Conservation (phyloP, 1,284 basidiomycete genomes). For the Moniliophthora roreri region DNA sequence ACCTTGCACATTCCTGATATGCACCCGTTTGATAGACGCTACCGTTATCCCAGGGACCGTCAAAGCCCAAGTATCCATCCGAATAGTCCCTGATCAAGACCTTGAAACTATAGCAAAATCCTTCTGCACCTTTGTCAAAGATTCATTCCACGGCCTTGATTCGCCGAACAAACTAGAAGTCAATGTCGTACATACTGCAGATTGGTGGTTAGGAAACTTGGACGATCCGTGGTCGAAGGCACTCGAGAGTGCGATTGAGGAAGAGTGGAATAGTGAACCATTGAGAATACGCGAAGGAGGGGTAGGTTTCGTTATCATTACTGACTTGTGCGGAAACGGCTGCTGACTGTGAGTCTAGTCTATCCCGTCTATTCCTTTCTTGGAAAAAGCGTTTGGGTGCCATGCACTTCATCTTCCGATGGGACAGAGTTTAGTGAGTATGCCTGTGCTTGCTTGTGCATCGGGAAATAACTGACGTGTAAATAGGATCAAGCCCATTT, state of each 20-base stretch:
- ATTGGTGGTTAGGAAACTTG: conserved; percentile 95
- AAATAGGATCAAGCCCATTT: conserved; percentile 83
- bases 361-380: conserved; percentile 88
- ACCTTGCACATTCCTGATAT: background rate
- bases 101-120: conserved; percentile 67
- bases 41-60: conserved; percentile 88
- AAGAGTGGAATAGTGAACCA: conserved; percentile 86
- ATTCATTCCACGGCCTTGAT: conserved; percentile 59
- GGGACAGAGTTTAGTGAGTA: conserved; percentile 76
- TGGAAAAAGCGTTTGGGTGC: conserved; percentile 88
- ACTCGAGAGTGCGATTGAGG: conserved; percentile 76
- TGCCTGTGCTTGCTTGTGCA: background rate
- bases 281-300: conserved; percentile 94
- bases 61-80: conserved; percentile 79
- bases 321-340: too few relatives aligned
- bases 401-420: conserved; percentile 87
- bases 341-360: conserved; percentile 65
- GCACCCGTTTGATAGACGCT: conserved; percentile 47
- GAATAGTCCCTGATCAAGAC: conserved; percentile 93
- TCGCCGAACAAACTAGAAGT: conserved; percentile 80
- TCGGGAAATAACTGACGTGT: conserved; percentile 3
- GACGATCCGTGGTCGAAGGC: conserved; percentile 83
- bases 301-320: conserved; percentile 45
- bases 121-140: conserved; percentile 60
- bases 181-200: conserved; percentile 79